These are phyloP conservation scores for Beauveria sp. DNA, from an alignment of 2,329 filamentous ascomycete genomes.

Conservation along the genomic window DNA sequence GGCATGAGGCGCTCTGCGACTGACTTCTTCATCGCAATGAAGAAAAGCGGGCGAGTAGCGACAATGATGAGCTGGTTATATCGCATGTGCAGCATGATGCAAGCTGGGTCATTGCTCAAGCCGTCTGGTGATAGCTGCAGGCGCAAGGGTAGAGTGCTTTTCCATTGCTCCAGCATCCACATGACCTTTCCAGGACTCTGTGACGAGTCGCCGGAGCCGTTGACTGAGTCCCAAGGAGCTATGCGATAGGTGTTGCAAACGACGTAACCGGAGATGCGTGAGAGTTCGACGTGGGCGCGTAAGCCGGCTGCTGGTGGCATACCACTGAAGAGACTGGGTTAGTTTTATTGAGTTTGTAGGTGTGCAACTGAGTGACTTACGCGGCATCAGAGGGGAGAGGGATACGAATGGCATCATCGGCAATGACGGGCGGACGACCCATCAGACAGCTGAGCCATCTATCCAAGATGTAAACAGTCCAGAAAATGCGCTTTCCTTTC, in stretches of 20 bases:
- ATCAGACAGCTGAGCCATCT: conserved; percentile 41
- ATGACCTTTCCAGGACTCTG: conserved; percentile 33
- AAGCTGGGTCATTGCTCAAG: conserved; percentile 32
- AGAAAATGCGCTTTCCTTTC: conserved; percentile 38
- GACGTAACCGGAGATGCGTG: conserved; percentile 40
- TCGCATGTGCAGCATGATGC: conserved; percentile 40
- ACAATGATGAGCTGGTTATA: conserved; percentile 44
- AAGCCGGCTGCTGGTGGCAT: conserved; percentile 38
- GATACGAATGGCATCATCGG: conserved; percentile 40
- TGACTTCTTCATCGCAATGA: conserved; percentile 38
- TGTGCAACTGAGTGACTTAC: conserved; percentile 25
- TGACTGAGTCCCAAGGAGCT: conserved; percentile 22
- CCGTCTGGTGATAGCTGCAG: conserved; percentile 30
- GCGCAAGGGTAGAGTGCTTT: conserved; percentile 26
- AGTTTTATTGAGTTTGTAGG: background rate
- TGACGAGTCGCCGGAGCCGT: conserved; percentile 17
- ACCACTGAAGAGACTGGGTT: conserved; percentile 21
- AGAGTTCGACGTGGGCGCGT: conserved; percentile 37
- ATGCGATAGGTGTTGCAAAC: conserved; percentile 39
- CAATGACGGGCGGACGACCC: conserved; percentile 39
- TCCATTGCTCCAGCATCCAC: conserved; percentile 35
- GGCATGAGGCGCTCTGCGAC: conserved; percentile 33
- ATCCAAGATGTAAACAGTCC: conserved; percentile 45
- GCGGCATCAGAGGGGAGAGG: conserved; percentile 30
- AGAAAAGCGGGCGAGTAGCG: conserved; percentile 39